These are phyloP conservation scores for Hypoxylon rubiginosum DNA, from an alignment of 2,329 filamentous ascomycete genomes.

Conservation along the genomic window DNA sequence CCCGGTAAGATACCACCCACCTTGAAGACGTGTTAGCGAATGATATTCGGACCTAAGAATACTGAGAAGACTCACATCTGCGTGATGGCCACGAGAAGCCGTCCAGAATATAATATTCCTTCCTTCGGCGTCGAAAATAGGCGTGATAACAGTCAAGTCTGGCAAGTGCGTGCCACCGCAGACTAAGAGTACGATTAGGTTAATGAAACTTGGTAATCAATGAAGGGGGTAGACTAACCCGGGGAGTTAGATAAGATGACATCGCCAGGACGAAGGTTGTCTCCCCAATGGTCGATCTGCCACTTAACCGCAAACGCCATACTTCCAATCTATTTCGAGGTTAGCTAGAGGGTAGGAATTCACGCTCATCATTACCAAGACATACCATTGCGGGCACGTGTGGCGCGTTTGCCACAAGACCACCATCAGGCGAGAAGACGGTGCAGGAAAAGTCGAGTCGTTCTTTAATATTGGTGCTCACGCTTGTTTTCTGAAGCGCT, in stretches of 20 bases:
- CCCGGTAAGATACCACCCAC: constrained; percentile 77
- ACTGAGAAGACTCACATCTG: constrained; percentile 68
- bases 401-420: constrained; percentile 82
- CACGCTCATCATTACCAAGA: constrained; percentile 49
- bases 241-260: constrained; percentile 87
- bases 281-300: constrained; percentile 83
- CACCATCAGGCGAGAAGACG: constrained; percentile 80
- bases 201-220: too few species aligned
- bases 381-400: constrained; percentile 85
- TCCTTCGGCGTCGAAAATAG: constrained; percentile 74
- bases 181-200: constrained; percentile 50
- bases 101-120: constrained; percentile 85
- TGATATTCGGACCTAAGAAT: too few species aligned
- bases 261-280: constrained; percentile 81
- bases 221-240: constrained; percentile 48
- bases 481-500: constrained; percentile 81
- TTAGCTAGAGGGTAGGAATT: too few species aligned
- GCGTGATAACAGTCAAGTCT: constrained; percentile 84
- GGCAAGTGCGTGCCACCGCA: constrained; percentile 86
- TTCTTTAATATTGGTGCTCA: constrained; percentile 85
- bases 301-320: constrained; percentile 85
- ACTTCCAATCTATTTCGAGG: constrained; percentile 45
- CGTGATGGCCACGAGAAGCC: constrained; percentile 83
- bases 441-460: constrained; percentile 86
- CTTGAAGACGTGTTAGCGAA: too few species aligned